Evolutionary conservation across 371 early-diverging fungal genomes (phyloP).

Genomic region (Mucor sp.): DNA sequence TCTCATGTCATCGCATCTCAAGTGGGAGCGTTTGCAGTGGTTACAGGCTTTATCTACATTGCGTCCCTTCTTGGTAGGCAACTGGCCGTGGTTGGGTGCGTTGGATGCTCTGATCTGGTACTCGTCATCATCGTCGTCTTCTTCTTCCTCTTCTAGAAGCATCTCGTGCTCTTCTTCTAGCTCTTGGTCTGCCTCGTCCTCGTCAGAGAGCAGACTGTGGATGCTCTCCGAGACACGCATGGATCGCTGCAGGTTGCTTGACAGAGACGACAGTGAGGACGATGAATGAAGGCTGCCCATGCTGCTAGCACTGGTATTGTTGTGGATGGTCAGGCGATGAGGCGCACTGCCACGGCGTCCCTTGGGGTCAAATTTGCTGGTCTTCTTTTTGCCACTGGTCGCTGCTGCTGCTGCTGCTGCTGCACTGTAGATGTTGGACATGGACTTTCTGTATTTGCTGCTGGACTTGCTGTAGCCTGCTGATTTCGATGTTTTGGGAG

Average conservation of each 20-base stretch:
- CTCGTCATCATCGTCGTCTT: slow-evolving; percentile 31
- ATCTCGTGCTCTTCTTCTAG: slow-evolving; percentile 3
- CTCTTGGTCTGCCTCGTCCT: slow-evolving; percentile 14
- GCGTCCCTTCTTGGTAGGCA: slow-evolving; percentile 28
- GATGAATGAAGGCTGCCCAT: slow-evolving; percentile 17
- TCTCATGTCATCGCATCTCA: slow-evolving; percentile 44
- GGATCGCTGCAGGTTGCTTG: slow-evolving; percentile 19
- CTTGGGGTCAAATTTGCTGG: not conserved
- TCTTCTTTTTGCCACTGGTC: not conserved
- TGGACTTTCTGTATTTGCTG: slow-evolving; percentile 19
- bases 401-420: no score
- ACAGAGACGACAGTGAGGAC: slow-evolving; percentile 22
- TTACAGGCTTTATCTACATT: slow-evolving; percentile 52
- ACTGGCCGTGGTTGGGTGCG: not conserved
- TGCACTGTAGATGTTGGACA: slow-evolving; percentile 11
- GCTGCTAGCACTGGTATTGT: not conserved
- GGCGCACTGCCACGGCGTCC: slow-evolving; percentile 13
- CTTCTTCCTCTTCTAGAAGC: slow-evolving; percentile 8
- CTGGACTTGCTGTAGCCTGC: not conserved
- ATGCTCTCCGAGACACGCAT: slow-evolving; percentile 25
- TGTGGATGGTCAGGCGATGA: not conserved
- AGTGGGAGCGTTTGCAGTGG: slow-evolving; percentile 48
- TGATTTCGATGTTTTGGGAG: slow-evolving; percentile 10
- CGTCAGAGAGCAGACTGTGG: slow-evolving; percentile 5
- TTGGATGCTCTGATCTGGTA: slow-evolving; percentile 8